Evolutionary conservation across 148 eudicot species (phyloP).

Genomic region (Bassia scoparia): DNA sequence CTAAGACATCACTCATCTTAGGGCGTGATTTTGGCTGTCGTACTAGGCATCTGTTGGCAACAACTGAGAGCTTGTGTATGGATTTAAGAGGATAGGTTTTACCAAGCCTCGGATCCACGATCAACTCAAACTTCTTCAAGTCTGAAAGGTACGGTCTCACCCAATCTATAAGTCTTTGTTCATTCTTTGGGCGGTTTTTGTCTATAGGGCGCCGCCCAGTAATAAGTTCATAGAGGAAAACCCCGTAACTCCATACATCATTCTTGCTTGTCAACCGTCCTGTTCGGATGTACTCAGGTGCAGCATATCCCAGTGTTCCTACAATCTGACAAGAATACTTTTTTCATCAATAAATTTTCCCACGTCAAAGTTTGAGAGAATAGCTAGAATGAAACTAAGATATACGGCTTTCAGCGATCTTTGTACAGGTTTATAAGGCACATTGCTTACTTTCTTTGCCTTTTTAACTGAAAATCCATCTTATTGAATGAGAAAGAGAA

Average conservation of each 20-base stretch:
- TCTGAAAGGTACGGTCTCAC: constrained; percentile 74
- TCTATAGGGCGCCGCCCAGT: constrained; percentile 88
- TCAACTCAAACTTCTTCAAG: constrained; percentile 56
- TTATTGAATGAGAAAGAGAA: neutral
- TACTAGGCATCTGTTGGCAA: constrained; percentile 80
- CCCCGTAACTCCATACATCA: constrained; percentile 92
- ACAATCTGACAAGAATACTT: constrained; percentile 53
- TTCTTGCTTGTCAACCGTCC: constrained; percentile 83
- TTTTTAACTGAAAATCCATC: neutral
- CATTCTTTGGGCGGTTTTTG: constrained; percentile 69
- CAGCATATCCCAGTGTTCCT: constrained; percentile 93
- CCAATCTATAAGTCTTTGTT: constrained; percentile 89
- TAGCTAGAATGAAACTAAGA: constrained; percentile 9
- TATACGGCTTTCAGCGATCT: too few species aligned
- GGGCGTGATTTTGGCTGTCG: constrained; percentile 68
- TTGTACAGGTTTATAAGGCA: neutral
- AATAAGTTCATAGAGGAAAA: constrained; percentile 87
- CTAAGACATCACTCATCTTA: constrained; percentile 83
- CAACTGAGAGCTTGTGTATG: constrained; percentile 55
- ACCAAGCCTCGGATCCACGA: constrained; percentile 78
- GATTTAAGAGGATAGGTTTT: constrained; percentile 47
- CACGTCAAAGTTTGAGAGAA: neutral
- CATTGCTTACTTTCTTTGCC: neutral
- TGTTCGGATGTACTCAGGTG: constrained; percentile 90
- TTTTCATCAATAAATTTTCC: neutral